Evolutionary conservation across 495 filamentous ascomycete species (phyloP), one percentile per base, ranked within the genome.

Genomic region (Penicillium psychrofluorescens): DNA sequence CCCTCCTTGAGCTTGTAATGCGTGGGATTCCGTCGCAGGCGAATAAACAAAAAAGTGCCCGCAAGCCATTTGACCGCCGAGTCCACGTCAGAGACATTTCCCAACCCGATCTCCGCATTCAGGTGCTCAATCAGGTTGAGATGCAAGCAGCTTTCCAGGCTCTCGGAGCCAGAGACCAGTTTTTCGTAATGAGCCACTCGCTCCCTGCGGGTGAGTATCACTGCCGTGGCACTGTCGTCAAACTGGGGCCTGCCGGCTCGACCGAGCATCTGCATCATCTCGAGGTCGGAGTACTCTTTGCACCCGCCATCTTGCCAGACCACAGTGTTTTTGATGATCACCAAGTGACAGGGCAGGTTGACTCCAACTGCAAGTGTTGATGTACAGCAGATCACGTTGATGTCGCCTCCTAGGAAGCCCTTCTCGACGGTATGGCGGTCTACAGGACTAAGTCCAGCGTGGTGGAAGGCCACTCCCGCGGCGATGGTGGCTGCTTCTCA

Each of bases 191-290:
- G 77, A 14, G 67, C 41, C 6, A 80, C 80, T 28, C 87, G 86
- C 13, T 82, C 70, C 8, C 66, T 69, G 16, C 80, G 76, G 0
- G 92, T 95, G 64, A 98, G 78, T 40, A 98, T 95, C 16, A 95
- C 83, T 9, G 88, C 92, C 15, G 82, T 78, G 13, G 88, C 91
- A 50, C 70, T 88, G 38, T 85, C 74, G 48, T 95, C 92, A 50
- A 95, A 98, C 62, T 98, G 92, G 2, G 92, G 92, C 4, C 92
- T 75, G 0, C 92, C 92, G 31, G 92, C 91, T 39, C 92, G 83
- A 15, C 92, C 92, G 28, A 97, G 76, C 92, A 98, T 98, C 58
- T 98, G 92, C 88, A 95, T 96, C 47, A 98, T 78, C 51, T 98
- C 92, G 12, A 98, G 68, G 58, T 96, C 90, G 0, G 86, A 81